Percentiles rank a stretch among this genome's conserved stretches.
Evolutionary conservation across 148 eudicot genomes (phyloP).

Genomic region (Hydrangea macrophylla): DNA sequence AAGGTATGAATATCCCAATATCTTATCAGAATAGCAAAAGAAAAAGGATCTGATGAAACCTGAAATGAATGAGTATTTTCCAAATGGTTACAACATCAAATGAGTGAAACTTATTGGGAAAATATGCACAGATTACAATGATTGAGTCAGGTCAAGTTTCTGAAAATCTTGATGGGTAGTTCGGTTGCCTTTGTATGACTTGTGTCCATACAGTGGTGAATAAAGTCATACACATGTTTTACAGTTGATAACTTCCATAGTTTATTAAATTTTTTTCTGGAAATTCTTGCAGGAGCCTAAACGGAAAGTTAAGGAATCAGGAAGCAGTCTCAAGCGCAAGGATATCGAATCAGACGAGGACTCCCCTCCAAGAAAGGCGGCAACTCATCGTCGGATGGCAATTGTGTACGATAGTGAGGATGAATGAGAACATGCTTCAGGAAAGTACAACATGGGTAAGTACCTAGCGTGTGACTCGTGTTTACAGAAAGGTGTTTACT

Average conservation of each 20-base stretch:
- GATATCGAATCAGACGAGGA: slow-evolving; percentile 91
- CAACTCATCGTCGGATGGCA: slow-evolving; percentile 74
- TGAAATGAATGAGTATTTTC: background rate
- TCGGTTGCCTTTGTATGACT: background rate
- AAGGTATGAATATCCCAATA: background rate
- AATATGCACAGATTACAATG: background rate
- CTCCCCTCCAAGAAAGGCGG: slow-evolving; percentile 66
- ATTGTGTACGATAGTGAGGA: slow-evolving; percentile 86
- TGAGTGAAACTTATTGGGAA: too few species aligned
- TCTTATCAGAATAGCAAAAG: background rate
- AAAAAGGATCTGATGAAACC: background rate
- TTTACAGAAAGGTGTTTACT: background rate
- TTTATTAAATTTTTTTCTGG: slow-evolving; percentile 8
- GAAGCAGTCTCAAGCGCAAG: slow-evolving; percentile 70
- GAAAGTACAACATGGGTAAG: slow-evolving; percentile 2
- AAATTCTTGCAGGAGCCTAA: slow-evolving; percentile 51
- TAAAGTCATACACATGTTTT: background rate
- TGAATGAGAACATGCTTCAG: slow-evolving; percentile 38
- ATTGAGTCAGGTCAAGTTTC: background rate
- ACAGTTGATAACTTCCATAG: background rate
- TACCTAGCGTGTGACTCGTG: background rate
- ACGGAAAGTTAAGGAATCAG: slow-evolving; percentile 49
- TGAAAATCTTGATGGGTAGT: too few species aligned
- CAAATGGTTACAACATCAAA: background rate
- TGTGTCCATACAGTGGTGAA: background rate